Percentiles rank a stretch among this genome's conserved stretches.
phyloP scores from a whole-genome alignment of 129 eudicot genomes.

The Artemisia annua region DNA sequence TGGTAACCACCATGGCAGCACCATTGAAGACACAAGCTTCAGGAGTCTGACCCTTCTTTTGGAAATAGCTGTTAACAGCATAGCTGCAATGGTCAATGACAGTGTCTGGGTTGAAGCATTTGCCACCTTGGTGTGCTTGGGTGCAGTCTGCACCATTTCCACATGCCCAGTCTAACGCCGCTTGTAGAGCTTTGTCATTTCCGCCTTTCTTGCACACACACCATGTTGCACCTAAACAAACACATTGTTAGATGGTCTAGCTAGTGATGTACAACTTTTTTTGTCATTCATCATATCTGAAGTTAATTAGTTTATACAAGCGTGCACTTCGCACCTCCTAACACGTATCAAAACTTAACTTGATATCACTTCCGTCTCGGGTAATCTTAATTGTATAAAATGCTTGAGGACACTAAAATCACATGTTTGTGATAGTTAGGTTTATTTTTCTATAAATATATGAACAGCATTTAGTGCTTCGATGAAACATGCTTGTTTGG shows the following conservation, averaged over 20 bases:
- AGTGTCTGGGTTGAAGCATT: conserved; percentile 71
- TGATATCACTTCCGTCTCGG: too few species aligned
- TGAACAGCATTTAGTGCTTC: too few species aligned
- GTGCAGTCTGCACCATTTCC: conserved; percentile 87
- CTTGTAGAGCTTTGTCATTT: conserved; percentile 51
- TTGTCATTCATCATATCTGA: too few species aligned
- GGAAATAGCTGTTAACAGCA: conserved; percentile 82
- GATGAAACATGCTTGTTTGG: too few species aligned
- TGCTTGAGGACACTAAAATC: too few species aligned
- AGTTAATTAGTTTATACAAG: too few species aligned
- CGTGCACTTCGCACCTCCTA: too few species aligned
- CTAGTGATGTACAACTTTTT: neutral
- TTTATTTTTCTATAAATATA: too few species aligned
- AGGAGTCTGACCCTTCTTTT: conserved; percentile 53
- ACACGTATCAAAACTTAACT: too few species aligned
- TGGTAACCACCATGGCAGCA: conserved; percentile 41
- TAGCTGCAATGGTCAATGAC: conserved; percentile 74
- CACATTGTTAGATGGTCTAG: conserved; percentile 6
- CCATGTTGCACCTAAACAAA: conserved; percentile 52
- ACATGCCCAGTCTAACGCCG: conserved; percentile 82
- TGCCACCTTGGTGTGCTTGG: conserved; percentile 61
- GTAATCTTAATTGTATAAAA: too few species aligned
- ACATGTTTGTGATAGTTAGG: too few species aligned
- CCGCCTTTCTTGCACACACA: conserved; percentile 71
- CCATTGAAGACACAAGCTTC: conserved; percentile 70